Evolutionary conservation across 352 stramenopile species (phyloP).

Genomic region (Lagenidium giganteum): DNA sequence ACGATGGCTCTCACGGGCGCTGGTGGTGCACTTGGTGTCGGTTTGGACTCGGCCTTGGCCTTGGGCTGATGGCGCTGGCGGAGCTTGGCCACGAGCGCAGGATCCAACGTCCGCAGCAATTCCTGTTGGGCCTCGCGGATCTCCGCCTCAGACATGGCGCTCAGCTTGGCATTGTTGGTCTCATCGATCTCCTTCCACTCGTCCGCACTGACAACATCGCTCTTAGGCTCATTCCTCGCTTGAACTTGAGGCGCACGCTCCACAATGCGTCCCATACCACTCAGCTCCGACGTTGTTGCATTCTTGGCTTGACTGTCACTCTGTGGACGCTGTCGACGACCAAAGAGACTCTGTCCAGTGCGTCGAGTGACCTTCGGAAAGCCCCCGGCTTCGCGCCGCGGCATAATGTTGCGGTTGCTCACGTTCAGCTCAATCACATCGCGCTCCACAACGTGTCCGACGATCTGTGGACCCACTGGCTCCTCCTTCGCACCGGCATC

Average conservation of each 20-base stretch:
- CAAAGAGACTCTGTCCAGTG: slow-evolving; percentile 64
- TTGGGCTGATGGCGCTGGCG: slow-evolving; percentile 20
- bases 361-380: slow-evolving; percentile 57
- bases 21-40: not conserved
- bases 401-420: slow-evolving; percentile 22
- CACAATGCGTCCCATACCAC: slow-evolving; percentile 17
- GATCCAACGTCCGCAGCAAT: slow-evolving; percentile 51
- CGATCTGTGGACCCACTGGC: slow-evolving; percentile 26
- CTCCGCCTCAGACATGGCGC: slow-evolving; percentile 61
- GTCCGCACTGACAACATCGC: slow-evolving; percentile 15
- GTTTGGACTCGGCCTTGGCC: not conserved
- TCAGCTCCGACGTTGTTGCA: slow-evolving; percentile 6
- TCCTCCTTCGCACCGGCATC: slow-evolving; percentile 7
- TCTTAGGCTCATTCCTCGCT: not conserved
- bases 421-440: slow-evolving; percentile 34
- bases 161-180: slow-evolving; percentile 43
- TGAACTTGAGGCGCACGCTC: slow-evolving; percentile 11
- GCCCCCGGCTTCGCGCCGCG: slow-evolving; percentile 27
- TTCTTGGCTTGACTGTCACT: not conserved
- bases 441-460: slow-evolving; percentile 63
- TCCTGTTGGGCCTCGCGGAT: slow-evolving; percentile 71
- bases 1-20: not conserved
- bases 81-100: slow-evolving; percentile 62
- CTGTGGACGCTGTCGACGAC: slow-evolving; percentile 33
- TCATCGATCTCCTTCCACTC: slow-evolving; percentile 54